phyloP scores from a whole-genome alignment of 192 early-diverging fungal genomes.

The Geosiphon pyriformis region DNA sequence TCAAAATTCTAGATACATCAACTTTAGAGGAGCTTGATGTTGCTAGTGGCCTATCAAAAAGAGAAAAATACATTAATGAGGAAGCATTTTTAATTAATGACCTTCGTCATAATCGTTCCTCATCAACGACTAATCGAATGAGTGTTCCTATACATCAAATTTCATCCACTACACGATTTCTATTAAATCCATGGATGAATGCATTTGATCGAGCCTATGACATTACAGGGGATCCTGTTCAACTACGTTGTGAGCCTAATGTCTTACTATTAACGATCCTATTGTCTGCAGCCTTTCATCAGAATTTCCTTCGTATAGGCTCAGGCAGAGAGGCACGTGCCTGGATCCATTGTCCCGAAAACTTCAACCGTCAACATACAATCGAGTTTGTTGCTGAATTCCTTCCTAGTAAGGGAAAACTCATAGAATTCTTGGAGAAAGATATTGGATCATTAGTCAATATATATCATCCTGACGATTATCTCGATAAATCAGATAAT shows the following conservation, averaged over 20 bases:
- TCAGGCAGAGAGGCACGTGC: background rate
- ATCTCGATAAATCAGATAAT: background rate
- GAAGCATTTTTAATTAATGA: background rate
- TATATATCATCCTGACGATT: slow-evolving; percentile 12
- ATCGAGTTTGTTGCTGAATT: slow-evolving; percentile 19
- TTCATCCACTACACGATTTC: background rate
- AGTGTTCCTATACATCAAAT: background rate
- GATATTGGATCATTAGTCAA: slow-evolving; percentile 22
- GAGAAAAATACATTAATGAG: background rate
- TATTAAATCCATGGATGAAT: slow-evolving; percentile 24
- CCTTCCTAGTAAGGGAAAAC: slow-evolving; percentile 12
- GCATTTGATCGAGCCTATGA: slow-evolving; percentile 24
- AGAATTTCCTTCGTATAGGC: slow-evolving; percentile 15
- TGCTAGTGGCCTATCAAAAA: too few relatives aligned
- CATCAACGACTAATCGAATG: background rate
- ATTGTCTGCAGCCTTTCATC: slow-evolving; percentile 25
- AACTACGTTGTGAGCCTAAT: slow-evolving; percentile 17
- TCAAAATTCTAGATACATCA: background rate
- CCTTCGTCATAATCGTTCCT: background rate
- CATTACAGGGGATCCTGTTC: slow-evolving; percentile 9
- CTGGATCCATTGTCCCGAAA: slow-evolving; percentile 10
- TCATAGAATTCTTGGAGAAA: slow-evolving; percentile 18
- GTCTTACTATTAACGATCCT: slow-evolving; percentile 14
- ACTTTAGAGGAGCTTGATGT: background rate
- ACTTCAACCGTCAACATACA: slow-evolving; percentile 20